These are phyloP conservation scores for Talaromyces sp. DNA, from an alignment of 2,329 filamentous ascomycete genomes.

Conservation along the genomic window DNA sequence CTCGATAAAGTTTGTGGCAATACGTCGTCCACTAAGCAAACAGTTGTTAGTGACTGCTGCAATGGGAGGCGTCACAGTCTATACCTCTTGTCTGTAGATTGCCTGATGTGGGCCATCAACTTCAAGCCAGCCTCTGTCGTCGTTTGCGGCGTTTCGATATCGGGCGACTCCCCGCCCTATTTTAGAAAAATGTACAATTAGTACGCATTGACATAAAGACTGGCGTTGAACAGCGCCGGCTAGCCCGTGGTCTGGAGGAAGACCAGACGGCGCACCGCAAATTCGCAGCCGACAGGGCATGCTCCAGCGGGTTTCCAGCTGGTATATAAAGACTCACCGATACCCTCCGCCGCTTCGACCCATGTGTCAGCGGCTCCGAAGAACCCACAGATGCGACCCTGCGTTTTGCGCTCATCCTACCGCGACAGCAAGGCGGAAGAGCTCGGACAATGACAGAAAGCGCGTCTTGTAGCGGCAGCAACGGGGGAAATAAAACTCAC, in stretches of 20 bases:
- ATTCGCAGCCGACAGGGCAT: background rate
- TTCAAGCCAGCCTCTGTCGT: conserved; percentile 66
- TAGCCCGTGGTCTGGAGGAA: background rate
- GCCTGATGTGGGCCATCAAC: conserved; percentile 69
- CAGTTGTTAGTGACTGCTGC: conserved; percentile 16
- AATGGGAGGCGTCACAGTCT: background rate
- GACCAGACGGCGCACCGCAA: background rate
- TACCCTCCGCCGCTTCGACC: conserved; percentile 54
- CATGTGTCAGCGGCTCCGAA: conserved; percentile 48
- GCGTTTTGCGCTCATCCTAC: conserved; percentile 46
- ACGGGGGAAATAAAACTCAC: background rate
- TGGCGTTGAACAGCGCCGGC: background rate
- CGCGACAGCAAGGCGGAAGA: conserved; percentile 1
- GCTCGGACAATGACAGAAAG: background rate
- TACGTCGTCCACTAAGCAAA: conserved; percentile 59
- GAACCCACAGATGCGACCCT: conserved; percentile 46
- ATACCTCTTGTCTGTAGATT: conserved; percentile 77
- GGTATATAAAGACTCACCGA: conserved; percentile 45
- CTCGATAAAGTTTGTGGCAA: conserved; percentile 69
- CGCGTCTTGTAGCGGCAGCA: background rate
- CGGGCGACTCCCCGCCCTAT: conserved; percentile 12
- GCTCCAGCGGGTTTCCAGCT: background rate
- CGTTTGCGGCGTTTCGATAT: conserved; percentile 57
- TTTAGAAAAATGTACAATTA: background rate
- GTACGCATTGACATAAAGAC: background rate